Evolutionary conservation across 352 stramenopile species (phyloP).

Genomic region (Pythium guiyangense): DNA sequence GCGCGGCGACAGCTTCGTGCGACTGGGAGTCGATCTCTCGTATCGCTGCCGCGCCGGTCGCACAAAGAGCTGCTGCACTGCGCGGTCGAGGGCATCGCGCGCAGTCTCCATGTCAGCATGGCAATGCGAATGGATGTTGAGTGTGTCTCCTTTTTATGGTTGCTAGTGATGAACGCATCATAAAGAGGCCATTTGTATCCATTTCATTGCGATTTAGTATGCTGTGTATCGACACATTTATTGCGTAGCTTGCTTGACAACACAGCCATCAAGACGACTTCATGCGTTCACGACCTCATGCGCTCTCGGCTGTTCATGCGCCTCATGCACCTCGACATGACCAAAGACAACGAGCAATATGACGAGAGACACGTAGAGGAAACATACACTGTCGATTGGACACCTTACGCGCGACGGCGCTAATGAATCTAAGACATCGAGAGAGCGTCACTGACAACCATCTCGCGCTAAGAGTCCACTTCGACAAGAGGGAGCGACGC

Average conservation of each 20-base stretch:
- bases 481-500: too few species aligned
- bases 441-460: not conserved
- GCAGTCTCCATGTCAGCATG: slow-evolving; percentile 14
- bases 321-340: too few species aligned
- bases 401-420: not conserved
- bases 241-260: not conserved
- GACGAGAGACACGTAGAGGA: not conserved
- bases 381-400: not conserved
- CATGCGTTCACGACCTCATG: too few species aligned
- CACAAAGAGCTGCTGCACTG: slow-evolving; percentile 44
- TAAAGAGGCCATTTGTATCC: not conserved
- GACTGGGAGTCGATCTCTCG: too few species aligned
- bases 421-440: not conserved
- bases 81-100: slow-evolving; percentile 24
- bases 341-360: too few species aligned
- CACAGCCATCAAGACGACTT: too few species aligned
- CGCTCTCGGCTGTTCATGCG: too few species aligned
- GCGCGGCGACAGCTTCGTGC: not conserved
- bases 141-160: too few species aligned
- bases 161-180: too few species aligned
- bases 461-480: not conserved
- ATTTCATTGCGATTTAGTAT: not conserved
- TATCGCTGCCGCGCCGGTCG: slow-evolving; percentile 1
- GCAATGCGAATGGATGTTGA: not conserved
- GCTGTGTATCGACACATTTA: not conserved